Conservation (phyloP, 176 grass and related monocot species). For the Aegilops speltoides region DNA sequence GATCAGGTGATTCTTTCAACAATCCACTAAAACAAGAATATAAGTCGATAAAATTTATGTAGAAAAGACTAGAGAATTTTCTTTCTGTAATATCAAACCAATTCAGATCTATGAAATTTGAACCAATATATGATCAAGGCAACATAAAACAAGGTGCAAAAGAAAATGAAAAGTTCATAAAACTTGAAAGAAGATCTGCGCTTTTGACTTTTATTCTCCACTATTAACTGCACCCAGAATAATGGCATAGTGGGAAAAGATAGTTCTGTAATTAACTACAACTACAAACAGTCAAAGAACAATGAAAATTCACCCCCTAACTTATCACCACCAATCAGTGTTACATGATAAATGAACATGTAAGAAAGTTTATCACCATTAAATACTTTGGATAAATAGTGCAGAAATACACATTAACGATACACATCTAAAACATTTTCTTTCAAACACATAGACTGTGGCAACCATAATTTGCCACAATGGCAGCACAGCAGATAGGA, state of each 20-base stretch:
- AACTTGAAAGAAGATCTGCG: neutral
- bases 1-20: neutral
- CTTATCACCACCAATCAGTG: neutral
- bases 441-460: neutral
- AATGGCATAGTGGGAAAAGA: neutral
- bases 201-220: neutral
- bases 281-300: neutral
- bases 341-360: neutral
- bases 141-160: neutral
- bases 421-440: neutral
- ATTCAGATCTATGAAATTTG: neutral
- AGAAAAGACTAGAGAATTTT: neutral
- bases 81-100: neutral
- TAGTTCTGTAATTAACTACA: neutral
- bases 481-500: neutral
- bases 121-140: neutral
- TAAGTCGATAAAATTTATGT: neutral
- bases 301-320: neutral
- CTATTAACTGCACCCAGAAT: too few relatives aligned
- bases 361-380: neutral
- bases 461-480: neutral
- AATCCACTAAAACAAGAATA: neutral
- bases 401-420: neutral
- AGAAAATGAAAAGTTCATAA: neutral
- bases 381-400: neutral